Evolutionary conservation across 2,329 filamentous ascomycete genomes (phyloP), one percentile per base, ranked within the genome.

Genomic region (Salinomyces thailandicus): DNA sequence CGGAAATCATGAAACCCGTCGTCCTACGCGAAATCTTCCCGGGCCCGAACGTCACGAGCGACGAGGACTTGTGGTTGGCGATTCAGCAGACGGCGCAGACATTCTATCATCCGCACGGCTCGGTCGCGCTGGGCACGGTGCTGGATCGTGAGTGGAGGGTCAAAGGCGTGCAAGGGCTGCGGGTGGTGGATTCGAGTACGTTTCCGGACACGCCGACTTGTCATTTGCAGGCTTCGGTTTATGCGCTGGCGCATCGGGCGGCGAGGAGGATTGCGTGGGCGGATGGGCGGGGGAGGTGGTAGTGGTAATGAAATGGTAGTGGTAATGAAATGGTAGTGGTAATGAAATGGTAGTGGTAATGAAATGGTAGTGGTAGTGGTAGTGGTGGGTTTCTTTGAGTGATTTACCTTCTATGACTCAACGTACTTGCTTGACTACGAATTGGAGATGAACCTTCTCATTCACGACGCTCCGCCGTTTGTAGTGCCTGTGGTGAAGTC

Each of bases 121-220:
- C 37, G 8, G 26, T 31, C 6, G 31, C 37, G 27, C 19, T 36
- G 26, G 34, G 34, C 5, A 32, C 18, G 5, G 41, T 43, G 9
- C 14, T 48, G 6, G 45, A 46, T 28, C 18, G 36, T 15, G 35
- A 37, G 12, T 46, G 39, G 18, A 32, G 39, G 19, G 39, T 46
- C 3, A 35, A 37, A 12, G 45, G 45, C 6, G 18, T 46, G 5
- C 9, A 39, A 2, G 43, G 45, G 15, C 44, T 69, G 33, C 56
- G 66, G 22, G 58, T 69, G 18, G 64, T 67, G 4, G 66, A 70
- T 44, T 62, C 62, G 4, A 60, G 62, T 11, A 52, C 68, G 18
- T 59, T 68, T 16, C 66, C 66, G 6, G 34, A 68, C 33, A 58
- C 68, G 27, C 37, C 42, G 11, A 39, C 28, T 20, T 35, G 35